Base-by-base conservation (phyloP, 352 stramenopile species). In the Phytophthora podocarpi region DNA sequence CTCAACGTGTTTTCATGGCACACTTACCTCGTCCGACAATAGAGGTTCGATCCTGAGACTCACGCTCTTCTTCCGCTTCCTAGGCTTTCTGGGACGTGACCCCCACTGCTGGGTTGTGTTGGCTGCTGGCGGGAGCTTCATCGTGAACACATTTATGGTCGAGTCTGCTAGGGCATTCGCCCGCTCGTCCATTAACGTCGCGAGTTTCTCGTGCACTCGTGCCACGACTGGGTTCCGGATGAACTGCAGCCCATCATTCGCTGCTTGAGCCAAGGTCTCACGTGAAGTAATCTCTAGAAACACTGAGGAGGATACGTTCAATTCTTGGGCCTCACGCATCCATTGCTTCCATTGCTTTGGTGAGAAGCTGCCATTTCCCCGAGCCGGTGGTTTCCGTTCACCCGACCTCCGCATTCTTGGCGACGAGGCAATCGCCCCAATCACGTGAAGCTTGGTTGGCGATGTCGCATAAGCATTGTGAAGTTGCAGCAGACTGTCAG, bases 271-370 rank as follows among this genome's bases (percentile, higher is more conserved):
- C 21, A 67, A 37, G 12, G 5, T 53, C 4, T 37, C 42, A 23
- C 15, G 52, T 8, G 59, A 63, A 30, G 41, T 55, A 18, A 18
- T 50, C 2, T 52, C 45, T 3, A 64, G 13, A 58, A 64, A 64
- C 20, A 59, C 31, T 2, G 53, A 64, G 0, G 60, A 54, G 15
- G 60, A 59, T 13, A 41, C 46, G 20, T 50, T 34, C 11, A 61
- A 9, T 23, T 64, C 51, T 21, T 59, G 34, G 0, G 64, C 64
- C 27, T 72, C 64, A 21, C 63, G 50, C 51, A 72, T 59, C 58
- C 64, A 72, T 30, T 58, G 34, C 24, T 36, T 69, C 52, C 60
- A 69, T 23, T 55, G 53, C 15, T 40, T 24, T 1, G 26, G 18
- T 0, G 60, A 55, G 26, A 69, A 64, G 15, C 16, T 40, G 15